Conservation (phyloP, 495 filamentous ascomycete species). For the Ascobolus immersus region DNA sequence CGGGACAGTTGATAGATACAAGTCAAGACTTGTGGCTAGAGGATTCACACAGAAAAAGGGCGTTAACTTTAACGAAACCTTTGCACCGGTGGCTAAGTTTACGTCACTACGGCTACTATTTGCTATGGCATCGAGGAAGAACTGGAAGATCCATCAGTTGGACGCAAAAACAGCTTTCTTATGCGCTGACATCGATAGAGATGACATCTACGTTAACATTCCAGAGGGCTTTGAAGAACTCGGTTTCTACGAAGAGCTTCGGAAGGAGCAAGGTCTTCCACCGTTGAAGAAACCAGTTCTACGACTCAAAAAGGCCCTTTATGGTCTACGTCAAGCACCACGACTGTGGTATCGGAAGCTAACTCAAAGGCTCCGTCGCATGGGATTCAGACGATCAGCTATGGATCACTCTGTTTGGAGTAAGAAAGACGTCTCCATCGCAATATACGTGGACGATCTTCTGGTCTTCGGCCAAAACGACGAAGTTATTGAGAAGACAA, state of each 20-base stretch:
- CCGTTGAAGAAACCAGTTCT: too few relatives aligned
- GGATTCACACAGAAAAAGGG: conserved; percentile 11
- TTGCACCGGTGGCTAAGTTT: conserved; percentile 7
- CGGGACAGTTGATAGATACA: too few relatives aligned
- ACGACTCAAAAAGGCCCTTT: not conserved
- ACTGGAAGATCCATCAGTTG: conserved; percentile 3
- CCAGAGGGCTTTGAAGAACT: too few relatives aligned
- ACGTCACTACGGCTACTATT: conserved; percentile 5
- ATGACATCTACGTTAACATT: too few relatives aligned
- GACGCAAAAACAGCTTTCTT: too few relatives aligned
- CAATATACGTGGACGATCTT: not conserved
- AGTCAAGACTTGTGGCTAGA: conserved; percentile 10
- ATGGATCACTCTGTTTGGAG: not conserved
- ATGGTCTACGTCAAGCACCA: not conserved
- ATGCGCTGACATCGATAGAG: too few relatives aligned
- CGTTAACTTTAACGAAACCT: conserved; percentile 12
- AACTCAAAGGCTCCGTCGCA: not conserved
- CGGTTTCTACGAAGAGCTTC: too few relatives aligned
- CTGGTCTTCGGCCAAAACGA: not conserved
- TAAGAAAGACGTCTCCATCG: not conserved
- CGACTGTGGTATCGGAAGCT: not conserved
- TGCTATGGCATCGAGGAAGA: not conserved
- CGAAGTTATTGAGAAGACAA: not conserved
- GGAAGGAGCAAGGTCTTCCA: too few relatives aligned
- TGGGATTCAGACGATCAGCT: not conserved